Conservation (phyloP, 176 grass and related monocot genomes). For the Otatea glauca region DNA sequence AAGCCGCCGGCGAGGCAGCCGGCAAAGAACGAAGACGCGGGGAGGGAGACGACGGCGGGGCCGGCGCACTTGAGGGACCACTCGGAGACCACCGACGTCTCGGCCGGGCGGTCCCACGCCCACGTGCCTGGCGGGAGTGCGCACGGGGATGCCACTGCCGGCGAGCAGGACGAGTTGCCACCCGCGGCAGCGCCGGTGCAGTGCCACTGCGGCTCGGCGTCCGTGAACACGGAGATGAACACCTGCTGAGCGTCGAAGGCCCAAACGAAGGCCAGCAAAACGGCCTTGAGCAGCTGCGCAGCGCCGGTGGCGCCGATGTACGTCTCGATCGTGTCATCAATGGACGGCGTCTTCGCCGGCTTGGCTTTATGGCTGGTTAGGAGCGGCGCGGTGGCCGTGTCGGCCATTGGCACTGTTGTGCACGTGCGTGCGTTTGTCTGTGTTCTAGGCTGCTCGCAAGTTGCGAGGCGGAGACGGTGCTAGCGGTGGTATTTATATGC, state of each 20-base stretch:
- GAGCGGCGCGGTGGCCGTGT: slow-evolving; percentile 52
- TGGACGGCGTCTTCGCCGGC: slow-evolving; percentile 40
- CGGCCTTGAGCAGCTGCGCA: slow-evolving; percentile 60
- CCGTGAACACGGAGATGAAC: slow-evolving; percentile 92
- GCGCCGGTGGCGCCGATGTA: slow-evolving; percentile 57
- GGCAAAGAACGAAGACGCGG: slow-evolving; percentile 79
- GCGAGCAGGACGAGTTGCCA: slow-evolving; percentile 43
- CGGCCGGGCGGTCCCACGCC: slow-evolving; percentile 63
- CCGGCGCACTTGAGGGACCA: slow-evolving; percentile 79
- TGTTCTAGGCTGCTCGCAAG: neutral
- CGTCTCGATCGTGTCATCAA: slow-evolving; percentile 72
- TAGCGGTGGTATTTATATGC: slow-evolving; percentile 28
- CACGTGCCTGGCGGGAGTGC: slow-evolving; percentile 54
- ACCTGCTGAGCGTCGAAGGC: slow-evolving; percentile 93
- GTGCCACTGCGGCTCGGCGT: slow-evolving; percentile 78
- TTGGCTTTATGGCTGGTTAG: slow-evolving; percentile 39
- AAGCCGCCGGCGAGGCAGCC: slow-evolving; percentile 82
- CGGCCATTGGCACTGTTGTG: slow-evolving; percentile 26
- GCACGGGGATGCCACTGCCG: slow-evolving; percentile 49
- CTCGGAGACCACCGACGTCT: slow-evolving; percentile 67
- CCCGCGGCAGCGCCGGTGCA: slow-evolving; percentile 42
- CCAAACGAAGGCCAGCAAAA: slow-evolving; percentile 76
- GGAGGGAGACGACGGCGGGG: slow-evolving; percentile 67
- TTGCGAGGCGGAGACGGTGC: slow-evolving; percentile 31
- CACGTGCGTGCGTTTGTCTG: neutral